phyloP scores from a whole-genome alignment of 2,329 filamentous ascomycete species.

The Alternaria sp. region DNA sequence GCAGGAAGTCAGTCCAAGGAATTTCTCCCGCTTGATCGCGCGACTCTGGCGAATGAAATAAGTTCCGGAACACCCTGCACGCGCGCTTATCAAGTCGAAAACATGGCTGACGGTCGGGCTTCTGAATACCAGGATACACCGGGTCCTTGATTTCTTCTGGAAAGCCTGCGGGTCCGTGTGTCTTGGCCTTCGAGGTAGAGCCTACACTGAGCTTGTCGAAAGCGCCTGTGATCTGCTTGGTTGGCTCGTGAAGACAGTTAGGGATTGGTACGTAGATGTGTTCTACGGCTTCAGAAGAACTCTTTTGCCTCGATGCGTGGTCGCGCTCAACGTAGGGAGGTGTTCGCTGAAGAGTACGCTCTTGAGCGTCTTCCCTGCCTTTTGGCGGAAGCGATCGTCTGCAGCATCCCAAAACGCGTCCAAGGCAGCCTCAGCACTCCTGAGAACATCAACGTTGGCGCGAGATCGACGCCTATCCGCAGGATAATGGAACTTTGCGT shows the following conservation, averaged over 20 bases:
- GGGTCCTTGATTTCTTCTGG: not conserved
- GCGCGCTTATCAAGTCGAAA: constrained; percentile 51
- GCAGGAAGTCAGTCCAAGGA: constrained; percentile 63
- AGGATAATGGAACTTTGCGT: constrained; percentile 51
- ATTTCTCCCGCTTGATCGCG: constrained; percentile 59
- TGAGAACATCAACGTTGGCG: constrained; percentile 48
- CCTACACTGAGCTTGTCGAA: constrained; percentile 17
- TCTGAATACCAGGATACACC: not conserved
- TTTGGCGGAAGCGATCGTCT: constrained; percentile 30
- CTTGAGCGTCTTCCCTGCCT: constrained; percentile 21
- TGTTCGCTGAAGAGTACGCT: constrained; percentile 57
- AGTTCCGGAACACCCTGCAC: constrained; percentile 54
- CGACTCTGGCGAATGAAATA: constrained; percentile 50
- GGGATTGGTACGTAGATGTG: constrained; percentile 9
- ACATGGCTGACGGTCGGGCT: constrained; percentile 8
- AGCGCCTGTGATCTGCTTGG: constrained; percentile 23
- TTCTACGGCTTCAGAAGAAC: not conserved
- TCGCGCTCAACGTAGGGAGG: constrained; percentile 57
- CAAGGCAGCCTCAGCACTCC: constrained; percentile 57
- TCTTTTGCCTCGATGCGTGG: too few species aligned
- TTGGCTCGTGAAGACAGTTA: constrained; percentile 11
- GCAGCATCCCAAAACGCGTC: constrained; percentile 57
- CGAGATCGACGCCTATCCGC: constrained; percentile 57
- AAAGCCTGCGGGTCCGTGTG: constrained; percentile 4
- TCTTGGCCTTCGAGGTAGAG: not conserved